phyloP scores from a whole-genome alignment of 768 basidiomycete species.

The Boletus subcaerulescens region DNA sequence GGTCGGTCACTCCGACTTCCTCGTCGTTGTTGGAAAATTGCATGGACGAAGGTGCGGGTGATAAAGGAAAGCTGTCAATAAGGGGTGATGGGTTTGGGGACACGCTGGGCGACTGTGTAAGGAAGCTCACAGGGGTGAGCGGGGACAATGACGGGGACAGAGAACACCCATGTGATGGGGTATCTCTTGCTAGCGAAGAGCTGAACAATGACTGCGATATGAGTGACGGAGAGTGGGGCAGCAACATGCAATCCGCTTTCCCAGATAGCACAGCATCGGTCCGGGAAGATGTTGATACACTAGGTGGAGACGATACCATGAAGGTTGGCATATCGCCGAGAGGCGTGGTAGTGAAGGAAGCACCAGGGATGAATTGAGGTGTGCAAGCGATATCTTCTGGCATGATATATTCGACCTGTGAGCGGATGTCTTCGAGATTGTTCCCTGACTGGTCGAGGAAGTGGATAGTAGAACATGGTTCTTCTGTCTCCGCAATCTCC shows the following conservation, averaged over 20 bases:
- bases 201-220: neutral
- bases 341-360: neutral
- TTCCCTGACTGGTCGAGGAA: conserved; percentile 17
- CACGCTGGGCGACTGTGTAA: conserved; percentile 8
- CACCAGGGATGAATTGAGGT: neutral
- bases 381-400: conserved; percentile 24
- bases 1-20: neutral
- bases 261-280: neutral
- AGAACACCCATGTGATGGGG: neutral
- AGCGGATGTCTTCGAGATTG: conserved; percentile 12
- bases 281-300: neutral
- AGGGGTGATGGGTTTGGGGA: conserved; percentile 4
- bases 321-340: neutral
- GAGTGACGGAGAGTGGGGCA: neutral
- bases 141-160: conserved; percentile 16
- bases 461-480: neutral
- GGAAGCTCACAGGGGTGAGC: conserved; percentile 9
- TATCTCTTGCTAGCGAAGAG: neutral
- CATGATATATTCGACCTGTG: conserved; percentile 5
- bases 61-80: neutral
- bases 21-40: neutral
- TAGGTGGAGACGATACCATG: neutral
- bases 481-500: neutral
- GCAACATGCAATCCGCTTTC: neutral
- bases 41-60: neutral